phyloP scores from a whole-genome alignment of 768 basidiomycete genomes.

The Amylocystis lapponica region DNA sequence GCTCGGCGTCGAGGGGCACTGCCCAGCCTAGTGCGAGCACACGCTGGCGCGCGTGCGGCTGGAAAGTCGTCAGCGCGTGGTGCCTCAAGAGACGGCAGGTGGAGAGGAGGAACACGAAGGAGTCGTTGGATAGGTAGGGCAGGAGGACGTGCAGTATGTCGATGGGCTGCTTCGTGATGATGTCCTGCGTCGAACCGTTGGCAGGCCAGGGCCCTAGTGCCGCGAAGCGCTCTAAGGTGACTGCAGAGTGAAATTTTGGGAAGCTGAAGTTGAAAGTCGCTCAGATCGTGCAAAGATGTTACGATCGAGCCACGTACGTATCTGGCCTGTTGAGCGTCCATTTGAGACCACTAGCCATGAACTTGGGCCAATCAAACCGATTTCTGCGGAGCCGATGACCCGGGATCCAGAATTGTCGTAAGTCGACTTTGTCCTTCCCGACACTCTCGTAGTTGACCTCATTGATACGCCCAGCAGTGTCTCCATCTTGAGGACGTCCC shows the following conservation, averaged over 20 bases:
- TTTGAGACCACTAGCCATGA: slow-evolving; percentile 6
- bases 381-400: slow-evolving; percentile 3
- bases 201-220: too few relatives aligned
- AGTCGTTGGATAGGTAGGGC: slow-evolving; percentile 14
- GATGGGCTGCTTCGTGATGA: too few relatives aligned
- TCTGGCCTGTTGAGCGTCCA: slow-evolving; percentile 20
- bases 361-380: slow-evolving; percentile 18
- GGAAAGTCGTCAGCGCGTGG: slow-evolving; percentile 18
- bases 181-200: too few relatives aligned
- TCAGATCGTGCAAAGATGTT: too few relatives aligned
- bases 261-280: too few relatives aligned
- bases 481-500: slow-evolving; percentile 15
- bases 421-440: slow-evolving; percentile 14
- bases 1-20: too few relatives aligned
- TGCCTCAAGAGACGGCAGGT: slow-evolving; percentile 24
- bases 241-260: too few relatives aligned
- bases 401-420: slow-evolving; percentile 17
- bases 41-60: slow-evolving; percentile 18
- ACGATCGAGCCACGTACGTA: too few relatives aligned
- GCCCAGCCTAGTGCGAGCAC: slow-evolving; percentile 23
- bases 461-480: slow-evolving; percentile 12
- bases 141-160: slow-evolving; percentile 21
- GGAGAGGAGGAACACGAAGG: slow-evolving; percentile 18
- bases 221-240: too few relatives aligned
- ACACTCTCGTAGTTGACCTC: slow-evolving; percentile 19